Evolutionary conservation across 768 basidiomycete species (phyloP), one percentile per base, ranked within the genome.

Genomic region (Leccinum subgranulosum): DNA sequence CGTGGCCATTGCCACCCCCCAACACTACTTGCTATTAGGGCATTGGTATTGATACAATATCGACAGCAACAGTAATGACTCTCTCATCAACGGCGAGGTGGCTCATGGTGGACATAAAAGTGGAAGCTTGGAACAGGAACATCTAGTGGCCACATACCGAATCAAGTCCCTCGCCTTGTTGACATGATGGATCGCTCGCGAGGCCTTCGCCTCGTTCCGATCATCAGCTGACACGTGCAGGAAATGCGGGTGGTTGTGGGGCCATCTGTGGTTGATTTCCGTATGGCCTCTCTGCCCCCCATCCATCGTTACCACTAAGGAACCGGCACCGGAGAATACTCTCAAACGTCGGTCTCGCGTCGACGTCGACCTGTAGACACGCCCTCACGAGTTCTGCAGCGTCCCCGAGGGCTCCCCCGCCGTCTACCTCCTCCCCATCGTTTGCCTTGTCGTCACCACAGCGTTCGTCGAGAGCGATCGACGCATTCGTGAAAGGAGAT

Each of bases 301-400:
- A 97, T 6, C 94, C 94, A 31, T 80, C 84, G 21, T 75, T 72
- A 9, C 94, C 94, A 54, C 79, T 79, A 60, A 98, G 75, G 77
- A 97, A 98, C 28, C 87, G 82, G 71, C 86, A 88, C 66, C 87
- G 79, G 36, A 91, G 76, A 53, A 98, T 83, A 68, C 80, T 80
- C 65, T 94, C 92, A 68, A 96, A 97, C 5, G 88, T 87, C 15
- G 96, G 95, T 54, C 96, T 82, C 23, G 86, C 84, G 36, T 71
- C 73, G 39, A 91, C 81, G 36, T 90, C 85, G n/a, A 95, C 82
- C 63, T 85, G 85, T 46, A 98, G 77, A 73, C 97, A 98, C 33
- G 88, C 84, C 56, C 83, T 77, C 14, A 97, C 93, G 49, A 98
- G 81, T 31, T 84, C 84, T 46, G 90, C 87, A 2, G 92, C 97